Evolutionary conservation across 2,329 filamentous ascomycete genomes (phyloP).

Genomic region (Colletotrichum shisoi): DNA sequence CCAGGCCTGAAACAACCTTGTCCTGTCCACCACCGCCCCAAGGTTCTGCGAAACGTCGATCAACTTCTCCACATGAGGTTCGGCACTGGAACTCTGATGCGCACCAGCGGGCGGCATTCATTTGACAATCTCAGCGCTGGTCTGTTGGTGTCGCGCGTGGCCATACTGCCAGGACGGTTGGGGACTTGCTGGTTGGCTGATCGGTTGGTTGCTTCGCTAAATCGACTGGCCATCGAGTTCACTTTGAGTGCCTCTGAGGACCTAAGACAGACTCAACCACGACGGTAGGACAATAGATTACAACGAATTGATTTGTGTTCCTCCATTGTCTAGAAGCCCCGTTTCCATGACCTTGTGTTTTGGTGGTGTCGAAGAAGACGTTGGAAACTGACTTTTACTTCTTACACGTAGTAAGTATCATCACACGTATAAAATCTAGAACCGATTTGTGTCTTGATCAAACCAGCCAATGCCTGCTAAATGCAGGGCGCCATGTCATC

Average conservation of each 20-base stretch:
- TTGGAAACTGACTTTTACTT: too few species aligned
- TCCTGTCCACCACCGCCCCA: slow-evolving; percentile 27
- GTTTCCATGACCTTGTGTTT: not conserved
- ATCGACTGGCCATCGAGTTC: not conserved
- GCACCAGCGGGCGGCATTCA: not conserved
- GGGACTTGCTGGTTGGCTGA: not conserved
- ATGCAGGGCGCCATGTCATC: slow-evolving; percentile 32
- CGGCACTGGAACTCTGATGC: slow-evolving; percentile 20
- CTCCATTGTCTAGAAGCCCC: not conserved
- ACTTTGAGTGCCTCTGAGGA: not conserved
- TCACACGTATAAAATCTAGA: not conserved
- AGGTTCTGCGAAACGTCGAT: slow-evolving; percentile 35
- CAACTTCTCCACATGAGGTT: slow-evolving; percentile 34
- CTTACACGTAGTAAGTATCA: too few species aligned
- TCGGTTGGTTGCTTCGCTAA: not conserved
- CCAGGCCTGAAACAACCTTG: slow-evolving; percentile 38
- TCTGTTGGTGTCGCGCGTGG: not conserved
- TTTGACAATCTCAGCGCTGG: not conserved
- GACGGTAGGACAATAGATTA: not conserved
- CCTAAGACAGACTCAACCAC: slow-evolving; percentile 2
- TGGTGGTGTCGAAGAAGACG: not conserved
- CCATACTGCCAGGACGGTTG: not conserved
- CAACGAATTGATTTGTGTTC: not conserved
- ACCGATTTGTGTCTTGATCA: slow-evolving; percentile 5
- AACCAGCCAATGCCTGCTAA: slow-evolving; percentile 30